Conservation (phyloP, 2,329 filamentous ascomycete genomes). For the Microdochium bolleyi region DNA sequence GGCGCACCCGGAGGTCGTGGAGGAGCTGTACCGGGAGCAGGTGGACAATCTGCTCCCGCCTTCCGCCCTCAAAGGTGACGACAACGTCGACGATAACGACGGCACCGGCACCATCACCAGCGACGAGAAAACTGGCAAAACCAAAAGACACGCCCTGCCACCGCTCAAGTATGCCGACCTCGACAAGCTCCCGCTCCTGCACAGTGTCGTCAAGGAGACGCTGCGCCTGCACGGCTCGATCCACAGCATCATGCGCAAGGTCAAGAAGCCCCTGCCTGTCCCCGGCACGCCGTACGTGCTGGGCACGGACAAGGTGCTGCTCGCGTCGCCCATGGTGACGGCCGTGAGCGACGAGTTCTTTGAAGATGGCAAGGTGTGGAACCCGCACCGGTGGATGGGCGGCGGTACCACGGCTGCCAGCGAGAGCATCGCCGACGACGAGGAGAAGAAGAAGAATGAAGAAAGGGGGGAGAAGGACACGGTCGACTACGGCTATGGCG, state of each 20-base stretch:
- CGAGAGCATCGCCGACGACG: not conserved
- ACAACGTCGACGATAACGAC: not conserved
- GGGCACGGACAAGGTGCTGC: conserved; percentile 38
- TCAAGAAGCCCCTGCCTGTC: conserved; percentile 57
- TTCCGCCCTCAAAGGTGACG: not conserved
- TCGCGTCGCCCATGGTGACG: conserved; percentile 33
- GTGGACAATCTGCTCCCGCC: conserved; percentile 35
- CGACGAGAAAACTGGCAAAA: too few relatives aligned
- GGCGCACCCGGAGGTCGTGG: conserved; percentile 58
- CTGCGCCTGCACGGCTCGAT: conserved; percentile 65
- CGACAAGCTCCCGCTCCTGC: conserved; percentile 50
- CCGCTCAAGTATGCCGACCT: conserved; percentile 52
- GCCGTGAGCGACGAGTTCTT: conserved; percentile 51
- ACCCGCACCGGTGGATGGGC: conserved; percentile 59
- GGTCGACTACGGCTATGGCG: conserved; percentile 20
- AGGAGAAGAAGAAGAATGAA: not conserved
- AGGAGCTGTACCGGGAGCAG: conserved; percentile 65
- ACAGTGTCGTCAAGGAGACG: conserved; percentile 63
- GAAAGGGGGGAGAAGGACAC: conserved; percentile 4
- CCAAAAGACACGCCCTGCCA: too few relatives aligned
- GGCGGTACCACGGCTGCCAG: too few relatives aligned
- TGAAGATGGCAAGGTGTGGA: conserved; percentile 47
- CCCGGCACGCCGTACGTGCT: conserved; percentile 48
- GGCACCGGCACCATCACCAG: too few relatives aligned
- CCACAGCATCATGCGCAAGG: conserved; percentile 65